Evolutionary conservation across 208 protist species (phyloP).

Genomic region (Wallacemonas sp.): DNA sequence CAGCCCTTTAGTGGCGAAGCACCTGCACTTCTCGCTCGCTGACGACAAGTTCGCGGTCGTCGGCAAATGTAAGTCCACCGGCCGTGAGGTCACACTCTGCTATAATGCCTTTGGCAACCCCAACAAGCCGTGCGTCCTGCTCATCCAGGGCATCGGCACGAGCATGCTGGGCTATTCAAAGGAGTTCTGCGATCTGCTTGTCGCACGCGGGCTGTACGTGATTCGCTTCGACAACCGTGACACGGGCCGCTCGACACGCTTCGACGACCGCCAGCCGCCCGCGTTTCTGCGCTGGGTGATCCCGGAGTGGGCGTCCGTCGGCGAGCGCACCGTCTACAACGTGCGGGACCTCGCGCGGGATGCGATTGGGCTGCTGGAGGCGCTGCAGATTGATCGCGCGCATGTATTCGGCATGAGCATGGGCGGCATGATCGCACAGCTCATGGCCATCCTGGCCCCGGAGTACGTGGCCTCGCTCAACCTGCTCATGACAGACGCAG

Average conservation of each 20-base stretch:
- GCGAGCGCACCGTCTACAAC: slow-evolving; percentile 52
- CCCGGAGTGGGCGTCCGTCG: slow-evolving; percentile 47
- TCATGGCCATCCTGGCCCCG: slow-evolving; percentile 57
- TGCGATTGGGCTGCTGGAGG: slow-evolving; percentile 53
- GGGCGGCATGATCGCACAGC: slow-evolving; percentile 85
- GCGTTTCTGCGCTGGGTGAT: slow-evolving; percentile 42
- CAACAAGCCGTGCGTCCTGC: slow-evolving; percentile 59
- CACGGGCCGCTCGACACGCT: slow-evolving; percentile 56
- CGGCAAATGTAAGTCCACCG: slow-evolving; percentile 61
- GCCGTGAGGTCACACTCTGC: slow-evolving; percentile 64
- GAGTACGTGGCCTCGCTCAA: slow-evolving; percentile 59
- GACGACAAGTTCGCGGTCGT: slow-evolving; percentile 54
- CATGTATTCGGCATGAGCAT: slow-evolving; percentile 77
- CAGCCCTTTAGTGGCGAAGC: slow-evolving; percentile 13
- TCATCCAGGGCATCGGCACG: slow-evolving; percentile 58
- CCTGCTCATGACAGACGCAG: slow-evolving; percentile 56
- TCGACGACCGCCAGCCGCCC: slow-evolving; percentile 37
- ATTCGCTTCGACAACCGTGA: slow-evolving; percentile 86
- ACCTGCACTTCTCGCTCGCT: slow-evolving; percentile 17
- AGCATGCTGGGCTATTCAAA: slow-evolving; percentile 28
- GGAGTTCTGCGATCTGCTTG: slow-evolving; percentile 44
- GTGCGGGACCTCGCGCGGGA: slow-evolving; percentile 76
- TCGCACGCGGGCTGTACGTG: slow-evolving; percentile 59
- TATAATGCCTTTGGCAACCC: slow-evolving; percentile 77
- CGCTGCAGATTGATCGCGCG: slow-evolving; percentile 50